Evolutionary conservation across 192 early-diverging fungal genomes (phyloP), one percentile per base, ranked within the genome.

Genomic region (Powellomyces hirtus): DNA sequence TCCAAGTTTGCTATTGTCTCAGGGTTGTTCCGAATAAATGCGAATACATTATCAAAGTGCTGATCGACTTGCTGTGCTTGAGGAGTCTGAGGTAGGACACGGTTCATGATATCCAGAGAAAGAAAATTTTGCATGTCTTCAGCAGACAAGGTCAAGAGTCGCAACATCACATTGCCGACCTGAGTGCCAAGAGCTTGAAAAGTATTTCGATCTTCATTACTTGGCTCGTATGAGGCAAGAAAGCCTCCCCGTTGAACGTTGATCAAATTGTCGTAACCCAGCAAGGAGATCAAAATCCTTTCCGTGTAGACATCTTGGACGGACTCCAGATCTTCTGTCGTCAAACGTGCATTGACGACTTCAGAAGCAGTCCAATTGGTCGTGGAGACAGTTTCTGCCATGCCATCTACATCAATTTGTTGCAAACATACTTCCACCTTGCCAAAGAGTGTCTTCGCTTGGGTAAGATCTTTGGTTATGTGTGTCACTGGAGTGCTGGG

Each of bases 221-320:
- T 7, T 24, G 34, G 58, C 24, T 40, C 38, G 31, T 70, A 70
- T 29, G 38, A 55, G 2, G 31, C 59, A 58, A 53, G 62, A 34
- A 37, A 51, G 16, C 68, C 68, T 18, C 68, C 68, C 13, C 60
- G 45, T 29, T 61, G 59, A 13, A 62, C 59, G 38, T 70, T 70
- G 46, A 70, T 52, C 22, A 70, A 38, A 22, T 16, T 5, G 14
- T 62, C 49, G 35, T 51, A 62, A 31, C 68, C 68, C 33, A 70
- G 51, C 30, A 70, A 11, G 5, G 31, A 31, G 11, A 70, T 62
- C 46, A 70, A 34, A 0, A 70, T 22, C 3, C 62, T 18, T 31
- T 64, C 62, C 11, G 35, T 33, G 31, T 26, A 49, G 26, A 49
- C 44, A 31, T 10, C n/a, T 5, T 31, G 7, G 14, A 64, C 18